These are phyloP conservation scores for Penicillium frequentans DNA, from an alignment of 2,329 filamentous ascomycete species.

Conservation along the genomic window DNA sequence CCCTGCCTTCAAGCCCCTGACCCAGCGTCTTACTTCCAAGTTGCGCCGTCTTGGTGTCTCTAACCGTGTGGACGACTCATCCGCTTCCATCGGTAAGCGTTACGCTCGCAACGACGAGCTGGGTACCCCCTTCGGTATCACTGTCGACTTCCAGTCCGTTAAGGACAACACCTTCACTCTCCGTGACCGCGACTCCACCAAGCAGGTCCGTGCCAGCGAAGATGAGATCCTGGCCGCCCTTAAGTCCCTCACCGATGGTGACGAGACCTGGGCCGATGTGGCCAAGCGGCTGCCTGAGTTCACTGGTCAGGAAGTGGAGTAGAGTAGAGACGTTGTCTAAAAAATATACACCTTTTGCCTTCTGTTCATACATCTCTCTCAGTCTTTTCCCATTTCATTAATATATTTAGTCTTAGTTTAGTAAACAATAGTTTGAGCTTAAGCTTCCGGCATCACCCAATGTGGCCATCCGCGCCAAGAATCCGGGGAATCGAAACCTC, in stretches of 20 bases:
- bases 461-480: slow-evolving; percentile 29
- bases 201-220: slow-evolving; percentile 82
- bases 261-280: slow-evolving; percentile 69
- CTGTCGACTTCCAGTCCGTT: slow-evolving; percentile 92
- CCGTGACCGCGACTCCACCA: slow-evolving; percentile 85
- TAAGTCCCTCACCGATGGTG: slow-evolving; percentile 61
- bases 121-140: slow-evolving; percentile 90
- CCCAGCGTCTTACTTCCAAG: slow-evolving; percentile 70
- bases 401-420: not conserved
- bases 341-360: slow-evolving; percentile 20
- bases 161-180: slow-evolving; percentile 85
- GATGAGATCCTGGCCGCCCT: slow-evolving; percentile 77
- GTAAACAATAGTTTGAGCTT: not conserved
- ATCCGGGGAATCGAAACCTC: slow-evolving; percentile 23
- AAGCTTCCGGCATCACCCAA: slow-evolving; percentile 13
- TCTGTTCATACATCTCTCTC: not conserved
- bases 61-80: slow-evolving; percentile 85
- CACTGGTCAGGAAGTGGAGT: slow-evolving; percentile 67
- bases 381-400: not conserved
- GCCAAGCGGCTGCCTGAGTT: slow-evolving; percentile 79
- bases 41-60: slow-evolving; percentile 76
- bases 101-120: slow-evolving; percentile 95
- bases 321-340: slow-evolving; percentile 17
- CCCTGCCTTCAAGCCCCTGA: slow-evolving; percentile 74
- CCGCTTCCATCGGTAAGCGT: slow-evolving; percentile 89